A percentile compares a stretch with the other conserved stretches of the same genome.
phyloP scores from a whole-genome alignment of 2,329 filamentous ascomycete species.

The Coleophoma cylindrospora region DNA sequence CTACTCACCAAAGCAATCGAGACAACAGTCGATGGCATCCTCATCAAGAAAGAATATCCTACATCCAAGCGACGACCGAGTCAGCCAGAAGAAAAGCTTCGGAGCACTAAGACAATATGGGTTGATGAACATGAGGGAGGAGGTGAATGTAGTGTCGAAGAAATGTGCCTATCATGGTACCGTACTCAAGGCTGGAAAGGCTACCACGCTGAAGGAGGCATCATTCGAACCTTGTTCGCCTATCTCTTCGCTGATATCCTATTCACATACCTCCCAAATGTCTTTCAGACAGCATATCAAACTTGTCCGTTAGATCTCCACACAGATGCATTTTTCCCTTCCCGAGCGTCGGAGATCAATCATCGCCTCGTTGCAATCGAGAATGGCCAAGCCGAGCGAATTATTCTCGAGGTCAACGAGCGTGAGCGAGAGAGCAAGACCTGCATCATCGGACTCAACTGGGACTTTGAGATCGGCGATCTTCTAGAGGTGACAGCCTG shows the following conservation, averaged over 20 bases:
- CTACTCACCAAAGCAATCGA: constrained; percentile 70
- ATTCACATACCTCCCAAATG: constrained; percentile 90
- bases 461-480: constrained; percentile 78
- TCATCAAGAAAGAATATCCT: constrained; percentile 59
- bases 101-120: constrained; percentile 77
- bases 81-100: constrained; percentile 20
- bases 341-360: constrained; percentile 85
- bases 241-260: constrained; percentile 92
- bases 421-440: constrained; percentile 66
- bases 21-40: constrained; percentile 70
- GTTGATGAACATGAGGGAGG: constrained; percentile 67
- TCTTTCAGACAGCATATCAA: constrained; percentile 94
- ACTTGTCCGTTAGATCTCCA: constrained; percentile 90
- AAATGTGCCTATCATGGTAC: constrained; percentile 89
- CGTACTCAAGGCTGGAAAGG: constrained; percentile 81
- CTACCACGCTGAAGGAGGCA: constrained; percentile 88
- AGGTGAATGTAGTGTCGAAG: constrained; percentile 82
- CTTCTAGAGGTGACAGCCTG: constrained; percentile 72
- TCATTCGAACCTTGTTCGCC: constrained; percentile 84
- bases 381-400: constrained; percentile 67
- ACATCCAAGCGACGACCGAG: constrained; percentile 14
- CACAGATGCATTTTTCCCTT: constrained; percentile 86
- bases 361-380: constrained; percentile 78
- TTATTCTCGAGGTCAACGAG: constrained; percentile 66
- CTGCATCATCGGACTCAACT: constrained; percentile 87